Base-by-base conservation (phyloP, 75 land plant species). In the Selaginella tamariscina region DNA sequence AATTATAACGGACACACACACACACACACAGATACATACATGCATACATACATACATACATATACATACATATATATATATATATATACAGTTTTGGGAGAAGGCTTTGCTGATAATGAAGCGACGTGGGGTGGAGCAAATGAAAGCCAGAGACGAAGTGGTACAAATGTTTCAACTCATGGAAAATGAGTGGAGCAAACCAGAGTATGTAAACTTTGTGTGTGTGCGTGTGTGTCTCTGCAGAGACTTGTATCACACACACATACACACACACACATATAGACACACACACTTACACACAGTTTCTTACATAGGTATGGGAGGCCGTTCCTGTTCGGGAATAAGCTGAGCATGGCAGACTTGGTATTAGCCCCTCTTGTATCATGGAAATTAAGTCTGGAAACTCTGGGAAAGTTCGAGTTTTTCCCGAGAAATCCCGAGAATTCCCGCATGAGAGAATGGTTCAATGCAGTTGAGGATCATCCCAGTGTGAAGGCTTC, bases 11-110 rank as follows among this genome's bases (percentile, higher is more conserved):
- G n/a, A n/a, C n/a, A n/a, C n/a, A n/a, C n/a, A n/a, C n/a, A n/a
- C n/a, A n/a, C n/a, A n/a, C n/a, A n/a, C n/a, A n/a, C n/a, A n/a
- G n/a, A n/a, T n/a, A n/a, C n/a, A n/a, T n/a, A n/a, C n/a, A n/a
- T n/a, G n/a, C n/a, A n/a, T n/a, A n/a, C n/a, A n/a, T n/a, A n/a
- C n/a, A n/a, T n/a, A n/a, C n/a, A n/a, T n/a, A n/a, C n/a, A n/a
- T n/a, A n/a, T n/a, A n/a, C n/a, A n/a, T n/a, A n/a, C n/a, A n/a
- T n/a, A n/a, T n/a, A n/a, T n/a, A n/a, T n/a, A n/a, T n/a, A n/a
- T n/a, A n/a, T n/a, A n/a, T n/a, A n/a, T n/a, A n/a, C 49, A 39
- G 49, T 39, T 39, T 39, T 39, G 49, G 49, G 49, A 39, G 49
- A 39, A 5, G 5, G 49, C 11, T 5, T 39, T 39, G 49, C 49